A percentile compares a stretch with the other conserved stretches of the same genome.
Evolutionary conservation across 352 stramenopile species (phyloP).

Genomic region (Elongisporangium undulatum): DNA sequence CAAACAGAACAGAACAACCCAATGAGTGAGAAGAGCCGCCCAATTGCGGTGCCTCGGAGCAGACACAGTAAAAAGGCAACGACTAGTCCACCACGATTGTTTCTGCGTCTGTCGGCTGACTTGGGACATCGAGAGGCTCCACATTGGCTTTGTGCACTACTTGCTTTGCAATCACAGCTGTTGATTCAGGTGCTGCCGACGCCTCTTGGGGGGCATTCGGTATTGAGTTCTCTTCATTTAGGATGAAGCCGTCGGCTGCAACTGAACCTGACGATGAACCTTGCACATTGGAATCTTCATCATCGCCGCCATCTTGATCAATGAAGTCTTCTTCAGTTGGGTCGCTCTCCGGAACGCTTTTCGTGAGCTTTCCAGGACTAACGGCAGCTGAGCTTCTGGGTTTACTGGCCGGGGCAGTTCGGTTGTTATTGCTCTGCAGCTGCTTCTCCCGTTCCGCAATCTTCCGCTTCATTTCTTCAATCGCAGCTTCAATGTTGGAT

Average conservation of each 20-base stretch:
- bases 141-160: neutral
- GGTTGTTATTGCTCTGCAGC: constrained; percentile 10
- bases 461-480: constrained; percentile 47
- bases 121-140: neutral
- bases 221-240: neutral
- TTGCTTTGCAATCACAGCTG: neutral
- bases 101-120: neutral
- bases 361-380: neutral
- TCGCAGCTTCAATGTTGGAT: constrained; percentile 22
- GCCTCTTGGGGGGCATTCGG: neutral
- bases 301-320: too few relatives aligned
- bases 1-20: neutral
- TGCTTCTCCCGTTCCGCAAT: constrained; percentile 52
- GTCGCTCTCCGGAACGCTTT: neutral
- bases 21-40: neutral
- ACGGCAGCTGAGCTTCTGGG: neutral
- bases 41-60: neutral
- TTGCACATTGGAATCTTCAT: neutral
- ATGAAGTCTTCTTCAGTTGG: neutral
- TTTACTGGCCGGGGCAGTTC: neutral
- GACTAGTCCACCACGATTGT: neutral
- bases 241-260: neutral
- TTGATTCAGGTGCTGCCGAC: neutral
- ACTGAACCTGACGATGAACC: neutral
- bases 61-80: neutral